phyloP scores from a whole-genome alignment of 768 basidiomycete genomes.

The Royoungia palumana region DNA sequence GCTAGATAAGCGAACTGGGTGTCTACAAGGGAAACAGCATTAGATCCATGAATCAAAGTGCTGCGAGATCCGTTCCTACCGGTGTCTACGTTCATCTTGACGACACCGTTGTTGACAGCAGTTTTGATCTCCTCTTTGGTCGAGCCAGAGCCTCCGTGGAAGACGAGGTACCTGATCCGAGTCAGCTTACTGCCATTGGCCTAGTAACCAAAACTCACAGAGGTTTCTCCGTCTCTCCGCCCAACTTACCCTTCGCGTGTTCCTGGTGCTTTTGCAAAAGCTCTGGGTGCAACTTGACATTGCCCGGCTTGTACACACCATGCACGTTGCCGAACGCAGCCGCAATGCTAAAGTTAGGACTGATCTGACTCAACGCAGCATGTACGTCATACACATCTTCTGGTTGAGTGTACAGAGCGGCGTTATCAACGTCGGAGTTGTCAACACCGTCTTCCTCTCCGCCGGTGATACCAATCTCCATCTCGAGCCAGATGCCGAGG shows the following conservation, averaged over 20 bases:
- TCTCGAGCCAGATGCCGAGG: slow-evolving; percentile 95
- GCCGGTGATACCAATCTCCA: slow-evolving; percentile 99
- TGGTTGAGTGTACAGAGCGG: slow-evolving; percentile 93
- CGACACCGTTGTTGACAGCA: slow-evolving; percentile 87
- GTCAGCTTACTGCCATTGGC: neutral
- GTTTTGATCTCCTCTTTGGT: slow-evolving; percentile 92
- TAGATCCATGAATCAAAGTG: slow-evolving; percentile 6
- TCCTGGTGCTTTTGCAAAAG: slow-evolving; percentile 89
- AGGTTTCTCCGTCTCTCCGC: slow-evolving; percentile 64
- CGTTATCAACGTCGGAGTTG: slow-evolving; percentile 94
- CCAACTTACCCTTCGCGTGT: slow-evolving; percentile 66
- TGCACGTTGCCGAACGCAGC: slow-evolving; percentile 99
- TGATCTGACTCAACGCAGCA: slow-evolving; percentile 74
- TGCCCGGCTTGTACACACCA: slow-evolving; percentile 99
- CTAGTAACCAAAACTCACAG: slow-evolving; percentile 49
- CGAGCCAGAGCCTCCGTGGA: slow-evolving; percentile 99
- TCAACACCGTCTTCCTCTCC: slow-evolving; percentile 99
- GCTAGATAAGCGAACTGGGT: slow-evolving; percentile 88
- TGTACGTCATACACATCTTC: slow-evolving; percentile 93
- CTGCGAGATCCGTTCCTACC: slow-evolving; percentile 31
- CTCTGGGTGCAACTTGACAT: slow-evolving; percentile 90
- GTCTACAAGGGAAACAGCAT: slow-evolving; percentile 38
- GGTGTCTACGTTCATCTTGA: slow-evolving; percentile 99
- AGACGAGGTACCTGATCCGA: slow-evolving; percentile 81
- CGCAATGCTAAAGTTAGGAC: slow-evolving; percentile 95